These are phyloP conservation scores for Peterozyma toletana DNA, from an alignment of 805 yeast genomes.

Conservation along the genomic window DNA sequence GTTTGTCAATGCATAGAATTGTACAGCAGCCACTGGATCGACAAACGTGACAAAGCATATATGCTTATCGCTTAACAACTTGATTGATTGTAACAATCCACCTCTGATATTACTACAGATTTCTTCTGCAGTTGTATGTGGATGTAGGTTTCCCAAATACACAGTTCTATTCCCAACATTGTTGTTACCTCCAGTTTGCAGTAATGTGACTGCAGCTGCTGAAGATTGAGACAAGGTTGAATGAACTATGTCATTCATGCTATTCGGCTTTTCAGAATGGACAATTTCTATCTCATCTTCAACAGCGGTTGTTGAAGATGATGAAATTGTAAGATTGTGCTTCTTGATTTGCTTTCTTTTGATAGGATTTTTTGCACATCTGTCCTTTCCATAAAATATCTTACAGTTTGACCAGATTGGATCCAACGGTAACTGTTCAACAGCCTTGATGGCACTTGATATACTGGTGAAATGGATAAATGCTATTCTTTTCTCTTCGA, in stretches of 20 bases:
- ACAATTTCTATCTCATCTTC: constrained; percentile 7
- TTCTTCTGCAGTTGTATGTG: constrained; percentile 61
- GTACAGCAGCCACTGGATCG: constrained; percentile 56
- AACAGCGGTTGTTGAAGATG: constrained; percentile 2
- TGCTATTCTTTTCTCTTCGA: constrained; percentile 15
- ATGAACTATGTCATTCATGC: constrained; percentile 8
- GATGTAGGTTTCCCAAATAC: constrained; percentile 60
- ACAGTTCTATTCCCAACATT: constrained; percentile 55
- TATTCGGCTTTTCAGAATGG: constrained; percentile 6
- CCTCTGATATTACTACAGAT: constrained; percentile 73
- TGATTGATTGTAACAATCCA: constrained; percentile 61
- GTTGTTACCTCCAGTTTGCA: neutral
- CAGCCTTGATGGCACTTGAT: constrained; percentile 36
- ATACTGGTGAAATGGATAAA: constrained; percentile 36
- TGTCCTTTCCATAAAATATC: constrained; percentile 22
- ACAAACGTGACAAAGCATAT: constrained; percentile 68
- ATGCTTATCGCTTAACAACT: constrained; percentile 40
- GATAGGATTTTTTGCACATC: constrained; percentile 9
- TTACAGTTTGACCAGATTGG: constrained; percentile 16
- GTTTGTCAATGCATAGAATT: constrained; percentile 55
- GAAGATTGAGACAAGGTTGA: constrained; percentile 3
- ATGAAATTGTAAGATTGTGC: neutral
- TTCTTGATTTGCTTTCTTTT: constrained; percentile 6
- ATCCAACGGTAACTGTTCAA: constrained; percentile 27
- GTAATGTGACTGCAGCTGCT: constrained; percentile 1